phyloP scores from a whole-genome alignment of 1,139 yeast species.

The Pneumocystis murina region DNA sequence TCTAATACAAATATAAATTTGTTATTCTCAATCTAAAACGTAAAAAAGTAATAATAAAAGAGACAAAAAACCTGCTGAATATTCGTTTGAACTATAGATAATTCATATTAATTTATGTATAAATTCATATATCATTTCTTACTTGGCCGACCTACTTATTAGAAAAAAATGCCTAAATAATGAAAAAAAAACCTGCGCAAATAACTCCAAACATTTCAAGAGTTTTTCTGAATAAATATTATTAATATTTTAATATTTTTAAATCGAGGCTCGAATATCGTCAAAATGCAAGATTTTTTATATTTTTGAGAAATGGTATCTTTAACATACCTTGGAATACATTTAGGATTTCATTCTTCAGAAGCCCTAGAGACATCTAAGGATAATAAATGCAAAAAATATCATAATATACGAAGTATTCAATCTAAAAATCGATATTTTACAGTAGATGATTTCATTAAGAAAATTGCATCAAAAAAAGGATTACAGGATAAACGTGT shows the following conservation, averaged over 20 bases:
- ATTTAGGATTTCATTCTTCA: neutral
- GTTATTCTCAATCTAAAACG: constrained; percentile 34
- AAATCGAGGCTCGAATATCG: neutral
- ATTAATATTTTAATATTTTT: neutral
- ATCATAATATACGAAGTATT: neutral
- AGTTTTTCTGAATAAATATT: neutral
- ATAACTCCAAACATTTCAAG: constrained; percentile 32
- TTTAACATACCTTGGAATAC: neutral
- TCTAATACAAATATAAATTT: constrained; percentile 48
- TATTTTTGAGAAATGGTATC: neutral
- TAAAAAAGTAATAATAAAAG: neutral
- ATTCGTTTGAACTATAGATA: constrained; percentile 23
- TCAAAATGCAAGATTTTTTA: neutral
- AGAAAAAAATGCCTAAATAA: constrained; percentile 8
- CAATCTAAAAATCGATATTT: neutral
- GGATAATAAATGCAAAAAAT: neutral
- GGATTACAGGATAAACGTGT: neutral
- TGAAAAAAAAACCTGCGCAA: constrained; percentile 31
- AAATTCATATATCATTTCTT: neutral
- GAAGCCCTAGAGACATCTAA: neutral
- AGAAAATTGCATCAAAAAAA: neutral
- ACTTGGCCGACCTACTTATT: constrained; percentile 2
- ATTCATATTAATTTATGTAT: neutral
- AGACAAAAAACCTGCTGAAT: constrained; percentile 27
- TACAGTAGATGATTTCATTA: neutral